Conservation (phyloP, 2,329 filamentous ascomycete genomes). For the Clonostachys sp. region DNA sequence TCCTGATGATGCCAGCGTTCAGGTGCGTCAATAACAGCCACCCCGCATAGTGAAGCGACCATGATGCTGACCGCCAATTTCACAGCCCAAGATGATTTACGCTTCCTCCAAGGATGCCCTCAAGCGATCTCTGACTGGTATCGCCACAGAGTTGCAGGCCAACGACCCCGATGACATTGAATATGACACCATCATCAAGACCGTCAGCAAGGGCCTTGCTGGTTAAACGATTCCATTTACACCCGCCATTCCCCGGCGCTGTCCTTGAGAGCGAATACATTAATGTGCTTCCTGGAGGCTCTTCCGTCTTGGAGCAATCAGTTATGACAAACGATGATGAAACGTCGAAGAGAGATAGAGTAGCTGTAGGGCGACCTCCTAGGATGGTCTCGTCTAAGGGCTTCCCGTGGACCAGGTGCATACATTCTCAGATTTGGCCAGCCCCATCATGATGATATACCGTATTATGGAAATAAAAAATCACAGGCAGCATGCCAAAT, state of each 20-base stretch:
- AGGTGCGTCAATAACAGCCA: slow-evolving; percentile 46
- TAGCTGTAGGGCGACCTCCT: background rate
- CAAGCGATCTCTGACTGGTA: slow-evolving; percentile 72
- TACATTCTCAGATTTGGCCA: slow-evolving; percentile 17
- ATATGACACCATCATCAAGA: slow-evolving; percentile 65
- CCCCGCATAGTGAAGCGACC: background rate
- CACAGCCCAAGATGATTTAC: slow-evolving; percentile 83
- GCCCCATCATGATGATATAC: slow-evolving; percentile 19
- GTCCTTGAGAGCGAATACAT: slow-evolving; percentile 14
- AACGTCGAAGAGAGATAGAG: slow-evolving; percentile 9
- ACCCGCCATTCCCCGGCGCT: slow-evolving; percentile 1
- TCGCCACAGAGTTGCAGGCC: slow-evolving; percentile 75
- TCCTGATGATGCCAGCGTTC: slow-evolving; percentile 74
- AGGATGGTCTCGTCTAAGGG: slow-evolving; percentile 2
- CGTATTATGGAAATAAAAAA: slow-evolving; percentile 15
- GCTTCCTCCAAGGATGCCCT: slow-evolving; percentile 83
- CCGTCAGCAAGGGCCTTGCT: slow-evolving; percentile 59
- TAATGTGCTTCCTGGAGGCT: slow-evolving; percentile 16
- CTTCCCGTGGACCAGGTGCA: slow-evolving; percentile 10
- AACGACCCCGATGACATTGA: slow-evolving; percentile 82
- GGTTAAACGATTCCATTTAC: slow-evolving; percentile 23
- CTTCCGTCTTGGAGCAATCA: slow-evolving; percentile 10
- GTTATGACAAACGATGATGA: slow-evolving; percentile 15
- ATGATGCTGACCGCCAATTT: slow-evolving; percentile 5
- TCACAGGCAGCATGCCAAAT: background rate